Evolutionary conservation across 192 early-diverging fungal genomes (phyloP), one percentile per base, ranked within the genome.

Genomic region (Endogone sp.): DNA sequence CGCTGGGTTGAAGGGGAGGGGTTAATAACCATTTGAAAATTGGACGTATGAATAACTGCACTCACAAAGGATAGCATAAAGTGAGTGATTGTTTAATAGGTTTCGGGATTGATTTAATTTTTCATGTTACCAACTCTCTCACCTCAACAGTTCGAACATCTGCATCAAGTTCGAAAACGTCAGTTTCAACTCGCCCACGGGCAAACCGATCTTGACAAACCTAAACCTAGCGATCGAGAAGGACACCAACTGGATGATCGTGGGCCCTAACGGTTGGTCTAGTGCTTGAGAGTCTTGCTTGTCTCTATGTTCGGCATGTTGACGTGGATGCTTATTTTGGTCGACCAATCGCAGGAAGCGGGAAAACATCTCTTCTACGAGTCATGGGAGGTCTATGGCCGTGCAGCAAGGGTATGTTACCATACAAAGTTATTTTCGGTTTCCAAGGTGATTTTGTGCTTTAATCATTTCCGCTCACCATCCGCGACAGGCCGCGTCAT

Each of bases 291-390:
- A n/a, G n/a, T n/a, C n/a, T n/a, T n/a, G n/a, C n/a, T n/a, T n/a
- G n/a, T n/a, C n/a, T n/a, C n/a, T n/a, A n/a, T n/a, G n/a, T n/a
- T n/a, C n/a, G n/a, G n/a, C n/a, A n/a, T n/a, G n/a, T n/a, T n/a
- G n/a, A n/a, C n/a, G n/a, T 69, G 23, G 23, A 13, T 44, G 10
- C 30, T 26, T 62, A 3, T 29, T 44, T 57, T 57, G 29, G 21
- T 26, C n/a, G 13, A 29, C 49, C 61, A 59, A 28, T 64, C 2
- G 29, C 69, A 83, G 82, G 82, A 56, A 71, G 76, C 21, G 95
- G 95, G 31, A 98, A 98, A 71, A 91, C 92, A 20, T 91, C 92
- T 4, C 55, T 98, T 21, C 63, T 96, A 23, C 83, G 94, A 4
- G 85, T 85, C 4, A 80, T 96, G 57, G 87, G 89, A 22, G 91